These are phyloP conservation scores for Wickerhamomyces silvicola DNA, from an alignment of 805 yeast genomes.

Conservation along the genomic window DNA sequence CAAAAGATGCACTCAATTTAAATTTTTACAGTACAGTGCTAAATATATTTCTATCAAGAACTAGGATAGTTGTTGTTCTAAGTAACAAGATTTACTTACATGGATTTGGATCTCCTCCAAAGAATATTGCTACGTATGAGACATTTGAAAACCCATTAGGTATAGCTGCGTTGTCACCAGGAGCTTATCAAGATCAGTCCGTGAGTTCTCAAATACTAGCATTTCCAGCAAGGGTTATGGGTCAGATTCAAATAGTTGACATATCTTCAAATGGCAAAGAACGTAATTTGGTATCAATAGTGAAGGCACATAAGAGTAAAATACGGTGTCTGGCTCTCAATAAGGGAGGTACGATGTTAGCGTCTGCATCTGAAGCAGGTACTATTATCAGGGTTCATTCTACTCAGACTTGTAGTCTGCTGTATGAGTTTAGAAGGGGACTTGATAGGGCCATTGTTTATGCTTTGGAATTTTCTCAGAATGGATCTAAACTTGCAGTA, in stretches of 20 bases:
- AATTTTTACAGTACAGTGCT: constrained; percentile 74
- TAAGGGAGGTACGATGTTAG: constrained; percentile 59
- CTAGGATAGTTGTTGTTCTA: constrained; percentile 68
- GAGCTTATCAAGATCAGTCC: constrained; percentile 16
- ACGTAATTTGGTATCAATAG: constrained; percentile 55
- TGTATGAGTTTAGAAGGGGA: constrained; percentile 88
- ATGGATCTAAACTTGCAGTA: constrained; percentile 72
- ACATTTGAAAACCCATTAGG: constrained; percentile 23
- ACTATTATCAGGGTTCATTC: constrained; percentile 74
- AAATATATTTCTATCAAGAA: constrained; percentile 68
- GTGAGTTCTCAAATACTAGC: constrained; percentile 49
- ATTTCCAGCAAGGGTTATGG: constrained; percentile 69
- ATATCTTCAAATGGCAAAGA: constrained; percentile 61
- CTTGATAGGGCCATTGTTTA: constrained; percentile 77
- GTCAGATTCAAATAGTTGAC: constrained; percentile 78
- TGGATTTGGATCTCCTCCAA: constrained; percentile 78
- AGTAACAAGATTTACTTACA: constrained; percentile 64
- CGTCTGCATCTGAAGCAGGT: constrained; percentile 78
- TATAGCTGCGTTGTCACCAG: constrained; percentile 21
- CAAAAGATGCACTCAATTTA: constrained; percentile 61
- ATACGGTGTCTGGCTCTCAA: constrained; percentile 60
- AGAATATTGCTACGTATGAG: constrained; percentile 34
- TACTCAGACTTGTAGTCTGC: constrained; percentile 55
- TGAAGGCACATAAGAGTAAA: constrained; percentile 69
- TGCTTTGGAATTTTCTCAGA: constrained; percentile 77